Conservation (phyloP, 306 rosid genomes). For the Gillenia trifoliata region DNA sequence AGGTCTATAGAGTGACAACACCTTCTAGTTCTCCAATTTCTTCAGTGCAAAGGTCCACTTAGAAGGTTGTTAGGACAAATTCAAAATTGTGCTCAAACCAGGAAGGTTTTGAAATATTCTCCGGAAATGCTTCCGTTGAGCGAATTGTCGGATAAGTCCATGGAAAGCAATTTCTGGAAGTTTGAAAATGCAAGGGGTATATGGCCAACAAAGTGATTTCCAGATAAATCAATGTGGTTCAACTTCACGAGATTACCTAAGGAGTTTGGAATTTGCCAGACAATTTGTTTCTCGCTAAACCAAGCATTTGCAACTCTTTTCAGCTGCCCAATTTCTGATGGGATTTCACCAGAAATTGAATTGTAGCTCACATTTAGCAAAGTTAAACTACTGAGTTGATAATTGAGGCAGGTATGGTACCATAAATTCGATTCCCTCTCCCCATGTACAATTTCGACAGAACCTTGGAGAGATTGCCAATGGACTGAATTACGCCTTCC, state of each 20-base stretch:
- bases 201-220: conserved; percentile 39
- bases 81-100: conserved; percentile 43
- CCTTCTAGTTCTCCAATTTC: conserved; percentile 30
- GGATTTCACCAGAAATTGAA: conserved; percentile 54
- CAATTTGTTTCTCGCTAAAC: conserved; percentile 41
- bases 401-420: conserved; percentile 56
- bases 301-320: conserved; percentile 41
- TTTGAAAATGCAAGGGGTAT: conserved; percentile 46
- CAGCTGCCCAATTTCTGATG: conserved; percentile 47
- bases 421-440: conserved; percentile 47
- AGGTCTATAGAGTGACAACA: conserved; percentile 48
- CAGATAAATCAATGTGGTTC: conserved; percentile 50
- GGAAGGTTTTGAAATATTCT: conserved; percentile 42
- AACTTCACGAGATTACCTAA: conserved; percentile 47
- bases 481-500: conserved; percentile 51
- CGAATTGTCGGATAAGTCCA: conserved; percentile 60
- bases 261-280: conserved; percentile 53
- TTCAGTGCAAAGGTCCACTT: conserved; percentile 58
- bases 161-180: conserved; percentile 37
- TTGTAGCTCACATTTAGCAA: conserved; percentile 54
- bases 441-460: conserved; percentile 56
- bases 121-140: conserved; percentile 56
- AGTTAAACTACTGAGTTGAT: conserved; percentile 40
- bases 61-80: conserved; percentile 56
- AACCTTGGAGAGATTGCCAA: conserved; percentile 66